Base-by-base conservation (phyloP, 805 yeast genomes). In the Lachancea sp. region DNA sequence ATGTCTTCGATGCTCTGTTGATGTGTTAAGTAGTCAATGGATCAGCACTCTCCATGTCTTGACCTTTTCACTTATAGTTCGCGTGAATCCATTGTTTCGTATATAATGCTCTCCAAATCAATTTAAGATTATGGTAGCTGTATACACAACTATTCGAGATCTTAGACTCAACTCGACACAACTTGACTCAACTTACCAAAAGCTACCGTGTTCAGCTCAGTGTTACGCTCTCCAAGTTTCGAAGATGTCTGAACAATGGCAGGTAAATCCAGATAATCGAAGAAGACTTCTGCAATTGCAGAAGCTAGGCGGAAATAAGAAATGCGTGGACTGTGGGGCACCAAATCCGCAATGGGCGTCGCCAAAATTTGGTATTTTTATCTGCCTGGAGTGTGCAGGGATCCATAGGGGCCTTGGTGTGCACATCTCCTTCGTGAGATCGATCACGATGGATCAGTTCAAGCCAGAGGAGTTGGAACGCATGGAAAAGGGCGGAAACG, bases 321-420 rank as follows among this genome's bases (percentile, higher is more conserved):
- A 79, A 64, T 93, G 99, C 67, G 84, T 88, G 65, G 99, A 93
- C 65, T 93, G 99, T 67, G 74, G 71, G 32, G 95, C 97, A 1
- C 96, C 95, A 48, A 91, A 90, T 63, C 99, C 99, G 9, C 99
- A 93, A 66, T 93, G 99, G 99, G 97, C 98, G 1, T 88, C 96
- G 12, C 98, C 98, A 31, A 93, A 93, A 66, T 89, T 91, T 68
- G 99, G 99, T 49, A 85, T 93, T 49, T 93, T 90, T 67, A 91
- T 93, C 60, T 93, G 99, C 67, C 75, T 93, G 34, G 99, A 93
- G 63, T 93, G 99, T 71, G 99, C 99, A 16, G 99, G 99, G 38
- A 73, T 84, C 46, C 99, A 93, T 65, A 77, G 95, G 65, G 95
- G 98, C 11, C 72, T 93, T 39, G 99, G 99, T 33, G 99, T 93